Evolutionary conservation across 164 flowering plant species (phyloP).

Genomic region (Berberis vulgaris): DNA sequence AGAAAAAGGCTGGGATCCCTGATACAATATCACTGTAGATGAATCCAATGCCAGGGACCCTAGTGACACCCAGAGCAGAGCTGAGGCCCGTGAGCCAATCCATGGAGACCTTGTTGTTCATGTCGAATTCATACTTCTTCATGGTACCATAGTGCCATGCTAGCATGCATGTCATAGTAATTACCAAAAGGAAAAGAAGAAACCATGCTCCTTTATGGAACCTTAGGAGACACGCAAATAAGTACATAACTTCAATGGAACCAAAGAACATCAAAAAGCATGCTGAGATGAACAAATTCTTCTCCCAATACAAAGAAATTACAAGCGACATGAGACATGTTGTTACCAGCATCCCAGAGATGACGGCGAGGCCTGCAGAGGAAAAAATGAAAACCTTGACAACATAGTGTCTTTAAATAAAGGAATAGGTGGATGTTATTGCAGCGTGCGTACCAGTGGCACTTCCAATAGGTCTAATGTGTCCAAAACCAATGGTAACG

Average conservation of each 20-base stretch:
- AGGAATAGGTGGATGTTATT: neutral
- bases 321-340: constrained; percentile 95
- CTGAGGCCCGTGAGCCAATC: constrained; percentile 81
- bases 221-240: constrained; percentile 84
- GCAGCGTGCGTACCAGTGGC: constrained; percentile 56
- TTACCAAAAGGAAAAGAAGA: constrained; percentile 58
- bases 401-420: no score
- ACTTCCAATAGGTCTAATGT: constrained; percentile 69
- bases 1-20: constrained; percentile 87
- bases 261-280: constrained; percentile 73
- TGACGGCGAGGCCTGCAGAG: constrained; percentile 44
- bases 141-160: constrained; percentile 84
- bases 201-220: constrained; percentile 96
- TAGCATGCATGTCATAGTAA: constrained; percentile 60
- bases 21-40: constrained; percentile 89
- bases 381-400: neutral
- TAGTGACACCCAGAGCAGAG: constrained; percentile 73
- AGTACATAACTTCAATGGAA: constrained; percentile 75
- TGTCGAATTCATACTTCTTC: constrained; percentile 66
- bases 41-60: constrained; percentile 83
- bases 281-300: constrained; percentile 51
- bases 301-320: constrained; percentile 80
- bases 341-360: constrained; percentile 72
- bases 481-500: constrained; percentile 74
- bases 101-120: constrained; percentile 88